A percentile compares a stretch with the other conserved stretches of the same genome.
Evolutionary conservation across 2,329 filamentous ascomycete genomes (phyloP).

Genomic region (Triangularia setosa): DNA sequence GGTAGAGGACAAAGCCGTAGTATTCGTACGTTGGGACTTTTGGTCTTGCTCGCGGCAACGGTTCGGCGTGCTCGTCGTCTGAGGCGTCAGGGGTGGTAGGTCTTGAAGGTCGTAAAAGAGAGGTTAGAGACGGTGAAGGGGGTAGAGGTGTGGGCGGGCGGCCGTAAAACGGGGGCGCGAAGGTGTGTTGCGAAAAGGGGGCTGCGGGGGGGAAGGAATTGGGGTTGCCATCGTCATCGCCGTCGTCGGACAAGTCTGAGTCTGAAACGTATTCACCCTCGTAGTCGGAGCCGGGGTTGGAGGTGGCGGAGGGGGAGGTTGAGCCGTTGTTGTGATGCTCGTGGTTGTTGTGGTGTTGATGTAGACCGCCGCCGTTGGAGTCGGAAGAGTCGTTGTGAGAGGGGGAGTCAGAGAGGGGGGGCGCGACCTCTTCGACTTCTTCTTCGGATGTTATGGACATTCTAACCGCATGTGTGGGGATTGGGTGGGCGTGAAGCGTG

Average conservation of each 20-base stretch:
- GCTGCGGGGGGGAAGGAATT: constrained; percentile 34
- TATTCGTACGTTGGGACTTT: constrained; percentile 99
- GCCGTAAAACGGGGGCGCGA: constrained; percentile 89
- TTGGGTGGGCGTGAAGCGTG: not conserved
- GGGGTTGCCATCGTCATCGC: constrained; percentile 29
- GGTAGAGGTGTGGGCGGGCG: constrained; percentile 92
- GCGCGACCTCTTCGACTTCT: constrained; percentile 21
- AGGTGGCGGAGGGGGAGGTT: constrained; percentile 24
- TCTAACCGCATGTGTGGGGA: constrained; percentile 13
- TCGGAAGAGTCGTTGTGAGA: constrained; percentile 11
- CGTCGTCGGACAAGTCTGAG: constrained; percentile 29
- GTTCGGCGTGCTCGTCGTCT: constrained; percentile 69
- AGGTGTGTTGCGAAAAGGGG: constrained; percentile 48
- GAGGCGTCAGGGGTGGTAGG: constrained; percentile 90
- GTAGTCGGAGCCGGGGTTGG: constrained; percentile 33
- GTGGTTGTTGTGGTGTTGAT: not conserved
- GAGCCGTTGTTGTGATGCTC: constrained; percentile 13
- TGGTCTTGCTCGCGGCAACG: constrained; percentile 77
- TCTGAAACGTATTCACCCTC: constrained; percentile 15
- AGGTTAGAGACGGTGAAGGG: constrained; percentile 87
- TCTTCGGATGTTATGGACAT: constrained; percentile 31
- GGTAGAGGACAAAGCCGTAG: constrained; percentile 96
- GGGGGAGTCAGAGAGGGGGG: constrained; percentile 7
- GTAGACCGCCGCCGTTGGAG: not conserved
- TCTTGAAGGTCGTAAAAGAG: constrained; percentile 82